Conservation (phyloP, 495 filamentous ascomycete species). For the Tuber aestivum region DNA sequence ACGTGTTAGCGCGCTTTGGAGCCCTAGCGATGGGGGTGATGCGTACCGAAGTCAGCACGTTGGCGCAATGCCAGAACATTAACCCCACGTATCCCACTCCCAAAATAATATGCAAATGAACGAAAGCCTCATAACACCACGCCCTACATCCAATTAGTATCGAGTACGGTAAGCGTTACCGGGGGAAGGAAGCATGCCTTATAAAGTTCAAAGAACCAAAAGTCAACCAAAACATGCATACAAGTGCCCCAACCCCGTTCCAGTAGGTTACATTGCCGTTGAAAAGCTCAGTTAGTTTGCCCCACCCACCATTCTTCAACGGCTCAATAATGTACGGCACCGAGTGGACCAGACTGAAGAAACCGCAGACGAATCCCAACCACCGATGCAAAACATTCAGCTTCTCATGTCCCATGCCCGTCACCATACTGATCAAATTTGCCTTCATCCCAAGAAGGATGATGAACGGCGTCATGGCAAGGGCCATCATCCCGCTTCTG, state of each 20-base stretch:
- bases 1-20: conserved; percentile 7
- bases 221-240: conserved; percentile 73
- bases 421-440: conserved; percentile 76
- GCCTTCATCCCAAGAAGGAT: conserved; percentile 84
- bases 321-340: conserved; percentile 86
- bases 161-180: conserved; percentile 26
- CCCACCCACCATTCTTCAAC: conserved; percentile 66
- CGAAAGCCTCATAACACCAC: conserved; percentile 75
- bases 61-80: conserved; percentile 94
- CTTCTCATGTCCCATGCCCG: conserved; percentile 85
- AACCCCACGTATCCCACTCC: conserved; percentile 74
- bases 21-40: neutral
- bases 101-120: conserved; percentile 71
- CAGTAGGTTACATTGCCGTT: conserved; percentile 68
- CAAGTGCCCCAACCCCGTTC: conserved; percentile 79
- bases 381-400: conserved; percentile 91
- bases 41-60: conserved; percentile 66
- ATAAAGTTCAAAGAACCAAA: conserved; percentile 71
- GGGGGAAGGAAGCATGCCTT: conserved; percentile 44
- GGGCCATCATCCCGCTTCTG: conserved; percentile 84
- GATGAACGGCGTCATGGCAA: conserved; percentile 93
- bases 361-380: conserved; percentile 80
- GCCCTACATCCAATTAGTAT: conserved; percentile 39
- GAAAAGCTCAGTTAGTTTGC: conserved; percentile 61
- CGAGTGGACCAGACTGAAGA: conserved; percentile 74